phyloP scores from a whole-genome alignment of 2,329 filamentous ascomycete genomes.

The Ceratocystis cubensis region DNA sequence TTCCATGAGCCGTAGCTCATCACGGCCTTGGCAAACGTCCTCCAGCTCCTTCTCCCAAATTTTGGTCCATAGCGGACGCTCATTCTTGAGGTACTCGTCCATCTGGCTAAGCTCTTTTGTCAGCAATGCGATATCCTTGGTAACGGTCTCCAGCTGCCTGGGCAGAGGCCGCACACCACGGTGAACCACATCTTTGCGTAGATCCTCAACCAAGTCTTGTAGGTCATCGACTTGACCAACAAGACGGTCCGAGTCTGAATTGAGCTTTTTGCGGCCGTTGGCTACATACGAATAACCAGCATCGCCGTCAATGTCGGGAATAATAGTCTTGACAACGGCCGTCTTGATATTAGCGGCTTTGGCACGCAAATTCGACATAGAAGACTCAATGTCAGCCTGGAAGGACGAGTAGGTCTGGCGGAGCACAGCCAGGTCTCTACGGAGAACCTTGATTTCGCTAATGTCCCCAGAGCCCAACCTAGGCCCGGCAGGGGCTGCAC shows the following conservation, averaged over 20 bases:
- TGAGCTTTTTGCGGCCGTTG: slow-evolving; percentile 73
- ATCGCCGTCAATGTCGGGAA: slow-evolving; percentile 62
- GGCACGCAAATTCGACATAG: slow-evolving; percentile 68
- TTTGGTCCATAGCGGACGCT: slow-evolving; percentile 97
- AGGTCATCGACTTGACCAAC: slow-evolving; percentile 89
- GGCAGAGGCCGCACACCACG: slow-evolving; percentile 85
- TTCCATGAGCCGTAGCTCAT: slow-evolving; percentile 91
- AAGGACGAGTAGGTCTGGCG: slow-evolving; percentile 90
- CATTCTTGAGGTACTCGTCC: slow-evolving; percentile 78
- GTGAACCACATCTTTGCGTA: slow-evolving; percentile 90
- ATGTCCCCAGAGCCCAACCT: slow-evolving; percentile 51
- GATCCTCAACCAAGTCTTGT: slow-evolving; percentile 92
- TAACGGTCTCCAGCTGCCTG: slow-evolving; percentile 75
- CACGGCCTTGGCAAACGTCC: slow-evolving; percentile 87
- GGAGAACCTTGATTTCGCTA: slow-evolving; percentile 66
- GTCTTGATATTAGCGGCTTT: slow-evolving; percentile 75
- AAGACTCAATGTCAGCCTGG: slow-evolving; percentile 73
- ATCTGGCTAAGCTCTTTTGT: slow-evolving; percentile 84
- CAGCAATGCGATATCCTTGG: slow-evolving; percentile 72
- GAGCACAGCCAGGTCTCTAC: slow-evolving; percentile 78
- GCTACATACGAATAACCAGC: slow-evolving; percentile 78
- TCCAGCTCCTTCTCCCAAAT: slow-evolving; percentile 98
- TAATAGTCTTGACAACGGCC: slow-evolving; percentile 54
- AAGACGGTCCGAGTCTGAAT: slow-evolving; percentile 75
- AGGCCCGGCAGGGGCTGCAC: slow-evolving; percentile 27